Conservation (phyloP, 768 basidiomycete species). For the Suillus brevipes region DNA sequence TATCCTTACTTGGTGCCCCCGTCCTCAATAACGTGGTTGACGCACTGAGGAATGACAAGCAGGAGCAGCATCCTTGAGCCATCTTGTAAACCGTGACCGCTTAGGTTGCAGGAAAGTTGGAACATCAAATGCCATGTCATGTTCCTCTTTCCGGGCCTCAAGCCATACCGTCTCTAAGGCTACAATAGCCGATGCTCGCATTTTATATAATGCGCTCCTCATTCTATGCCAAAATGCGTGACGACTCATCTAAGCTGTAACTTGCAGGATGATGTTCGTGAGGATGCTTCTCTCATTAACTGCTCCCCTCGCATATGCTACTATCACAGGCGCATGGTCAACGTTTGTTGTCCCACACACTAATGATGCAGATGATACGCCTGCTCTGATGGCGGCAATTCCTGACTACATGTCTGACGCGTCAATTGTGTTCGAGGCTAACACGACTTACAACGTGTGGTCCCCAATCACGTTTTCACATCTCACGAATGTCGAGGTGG, state of each 20-base stretch:
- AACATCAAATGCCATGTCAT: neutral
- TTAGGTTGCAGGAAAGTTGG: neutral
- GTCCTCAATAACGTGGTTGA: neutral
- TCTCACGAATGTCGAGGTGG: conserved; percentile 56
- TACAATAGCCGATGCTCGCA: neutral
- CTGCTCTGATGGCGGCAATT: conserved; percentile 45
- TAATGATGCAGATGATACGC: conserved; percentile 51
- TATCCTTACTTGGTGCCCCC: neutral
- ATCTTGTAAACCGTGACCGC: neutral
- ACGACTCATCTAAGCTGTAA: neutral
- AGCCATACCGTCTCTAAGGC: neutral
- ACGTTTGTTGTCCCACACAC: conserved; percentile 54
- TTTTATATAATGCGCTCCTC: neutral
- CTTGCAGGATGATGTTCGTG: neutral
- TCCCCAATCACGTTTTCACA: conserved; percentile 57
- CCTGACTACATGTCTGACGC: conserved; percentile 40
- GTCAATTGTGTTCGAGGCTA: conserved; percentile 57
- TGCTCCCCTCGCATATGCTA: conserved; percentile 43
- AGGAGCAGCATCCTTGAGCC: neutral
- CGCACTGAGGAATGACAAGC: neutral
- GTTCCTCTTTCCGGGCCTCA: neutral
- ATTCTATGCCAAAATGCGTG: neutral
- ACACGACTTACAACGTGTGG: conserved; percentile 60
- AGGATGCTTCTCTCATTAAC: conserved; percentile 41
- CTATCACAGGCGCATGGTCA: conserved; percentile 39